Base-by-base conservation (phyloP, 2,329 filamentous ascomycete species). In the Colletotrichum kahawae region DNA sequence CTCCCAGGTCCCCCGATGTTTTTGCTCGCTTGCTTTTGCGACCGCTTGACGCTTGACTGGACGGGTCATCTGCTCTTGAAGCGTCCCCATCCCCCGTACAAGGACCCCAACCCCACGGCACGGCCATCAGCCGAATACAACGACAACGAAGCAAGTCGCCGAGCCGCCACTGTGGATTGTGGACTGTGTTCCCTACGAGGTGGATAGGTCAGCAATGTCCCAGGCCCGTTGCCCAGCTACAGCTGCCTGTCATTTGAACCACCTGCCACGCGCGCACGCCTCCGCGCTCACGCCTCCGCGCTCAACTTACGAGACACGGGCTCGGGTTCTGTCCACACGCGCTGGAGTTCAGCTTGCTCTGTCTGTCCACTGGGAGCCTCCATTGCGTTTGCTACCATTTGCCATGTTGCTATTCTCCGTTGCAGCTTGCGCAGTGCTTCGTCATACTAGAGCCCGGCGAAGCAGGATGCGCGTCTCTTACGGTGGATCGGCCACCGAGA, bases 31-130 rank as follows among this genome's bases (percentile, higher is more conserved):
- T 75, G 71, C 62, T 43, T 74, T 67, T 48, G 56, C 24, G 63
- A 29, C 34, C n/a, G n/a, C n/a, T n/a, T n/a, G 33, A 54, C 21
- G 57, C 67, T 70, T 38, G 64, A 56, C 67, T 70, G 33, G 64
- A 56, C 51, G 63, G 67, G 72, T 75, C 63, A 75, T 60, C 69
- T 72, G 72, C 63, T 21, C 60, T 43, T 34, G 75, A 78, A 74
- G 76, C 77, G 78, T 79, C 75, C 76, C 77, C 74, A 78, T 75
- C 78, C 79, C 65, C 79, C 82, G 83, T 81, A 80, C 81, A 65
- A 60, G 60, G 34, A 51, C 29, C 31, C 67, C 80, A 65, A 43
- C 38, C 67, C 66, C 67, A 76, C 64, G 68, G 78, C 71, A 38
- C 43, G 57, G 36, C n/a, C 67, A 57, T 66, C 57, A 57, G 24